Base-by-base conservation (phyloP, 1,284 basidiomycete species). In the Baeospora myosura region DNA sequence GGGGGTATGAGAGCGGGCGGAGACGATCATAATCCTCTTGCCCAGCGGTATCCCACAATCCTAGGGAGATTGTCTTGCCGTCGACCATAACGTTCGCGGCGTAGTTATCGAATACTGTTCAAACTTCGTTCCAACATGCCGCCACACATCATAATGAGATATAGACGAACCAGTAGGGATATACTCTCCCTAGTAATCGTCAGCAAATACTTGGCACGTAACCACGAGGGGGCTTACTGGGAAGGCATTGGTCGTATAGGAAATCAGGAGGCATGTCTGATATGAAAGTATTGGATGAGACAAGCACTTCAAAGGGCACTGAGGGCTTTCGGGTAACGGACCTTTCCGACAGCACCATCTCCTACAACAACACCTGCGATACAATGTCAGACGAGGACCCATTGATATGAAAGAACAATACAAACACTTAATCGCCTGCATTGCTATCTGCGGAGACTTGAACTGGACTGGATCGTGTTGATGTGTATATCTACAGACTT, bases 321-420 rank as follows among this genome's bases (percentile, higher is more conserved):
- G 32, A 32, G 26, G 41, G 40, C 37, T 38, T 40, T 34, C 36
- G 37, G 35, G 43, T 39, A 42, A 65, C 78, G 56, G 52, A 86
- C 94, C 88, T 98, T 98, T 69, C 95, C 95, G 58, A 98, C 95
- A 44, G 95, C 95, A 83, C 95, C 95, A 74, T 98, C 95, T 58
- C 95, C 95, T 48, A 98, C 95, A 59, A 98, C 94, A 66, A 98
- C 95, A 74, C 90, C 89, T 90, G 63, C 40, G 49, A 43, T 49
- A 44, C 43, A 46, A 49, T 43, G 52, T 63, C 45, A 64, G 63
- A 52, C 50, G 57, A 43, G 48, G 48, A 44, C 40, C 45, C 34
- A 42, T 33, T 25, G 41, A 16, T 40, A 39, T 46, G 43, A 48
- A 31, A 30, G 41, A 42, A 43, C 30, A 39, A 26, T 28, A 62